Conservation (phyloP, 208 protist species). For the Leishmania lainsoni region DNA sequence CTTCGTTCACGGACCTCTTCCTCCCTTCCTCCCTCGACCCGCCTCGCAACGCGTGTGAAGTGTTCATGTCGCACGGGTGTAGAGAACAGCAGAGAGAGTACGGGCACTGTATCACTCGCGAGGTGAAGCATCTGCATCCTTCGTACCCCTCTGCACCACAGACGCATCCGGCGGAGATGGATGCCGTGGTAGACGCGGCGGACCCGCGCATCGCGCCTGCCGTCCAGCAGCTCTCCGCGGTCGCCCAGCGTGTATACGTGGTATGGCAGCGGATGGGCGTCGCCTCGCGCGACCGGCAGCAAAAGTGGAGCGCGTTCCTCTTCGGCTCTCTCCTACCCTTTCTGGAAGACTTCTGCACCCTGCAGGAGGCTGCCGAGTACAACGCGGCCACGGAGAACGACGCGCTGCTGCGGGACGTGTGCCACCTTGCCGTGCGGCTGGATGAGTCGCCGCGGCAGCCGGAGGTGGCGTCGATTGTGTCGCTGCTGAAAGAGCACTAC, state of each 20-base stretch:
- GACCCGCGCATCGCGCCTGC: conserved; percentile 28
- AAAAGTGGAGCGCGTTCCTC: conserved; percentile 49
- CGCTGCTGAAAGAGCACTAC: conserved; percentile 23
- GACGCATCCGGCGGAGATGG: not conserved
- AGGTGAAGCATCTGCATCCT: not conserved
- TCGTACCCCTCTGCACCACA: not conserved
- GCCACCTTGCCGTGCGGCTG: conserved; percentile 46
- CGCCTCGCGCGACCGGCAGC: conserved; percentile 35
- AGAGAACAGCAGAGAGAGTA: not conserved
- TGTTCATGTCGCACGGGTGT: not conserved
- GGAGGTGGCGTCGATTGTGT: conserved; percentile 31
- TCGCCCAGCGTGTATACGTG: conserved; percentile 23
- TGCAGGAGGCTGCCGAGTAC: conserved; percentile 56
- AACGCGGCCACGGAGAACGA: conserved; percentile 55
- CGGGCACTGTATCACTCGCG: not conserved
- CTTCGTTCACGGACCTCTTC: not conserved
- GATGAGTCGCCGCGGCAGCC: conserved; percentile 45
- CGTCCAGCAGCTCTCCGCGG: conserved; percentile 17
- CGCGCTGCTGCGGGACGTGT: conserved; percentile 51
- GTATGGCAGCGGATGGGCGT: conserved; percentile 59
- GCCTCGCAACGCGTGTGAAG: not conserved
- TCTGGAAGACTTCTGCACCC: conserved; percentile 42
- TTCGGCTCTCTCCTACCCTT: conserved; percentile 41
- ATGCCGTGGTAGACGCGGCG: not conserved
- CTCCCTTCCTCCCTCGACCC: not conserved